phyloP scores from a whole-genome alignment of 176 grass and related monocot species.

The Aegilops longissima region DNA sequence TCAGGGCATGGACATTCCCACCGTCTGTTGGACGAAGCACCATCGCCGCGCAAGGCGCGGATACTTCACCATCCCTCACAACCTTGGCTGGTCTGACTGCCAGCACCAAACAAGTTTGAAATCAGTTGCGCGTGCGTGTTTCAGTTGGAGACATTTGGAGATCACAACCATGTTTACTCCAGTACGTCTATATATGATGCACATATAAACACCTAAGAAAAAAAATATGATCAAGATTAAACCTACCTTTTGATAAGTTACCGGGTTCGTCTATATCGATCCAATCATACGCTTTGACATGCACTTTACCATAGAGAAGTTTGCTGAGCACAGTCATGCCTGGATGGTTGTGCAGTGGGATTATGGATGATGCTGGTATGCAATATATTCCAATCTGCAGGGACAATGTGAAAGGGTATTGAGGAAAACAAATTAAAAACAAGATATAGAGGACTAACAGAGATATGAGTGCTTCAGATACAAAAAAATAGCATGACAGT shows the following conservation, averaged over 20 bases:
- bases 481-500: background rate
- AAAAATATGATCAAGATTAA: background rate
- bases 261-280: conserved; percentile 27
- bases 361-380: conserved; percentile 74
- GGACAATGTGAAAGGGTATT: background rate
- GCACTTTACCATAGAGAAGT: conserved; percentile 60
- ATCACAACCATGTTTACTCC: background rate
- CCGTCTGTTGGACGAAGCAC: conserved; percentile 41
- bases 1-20: conserved; percentile 56
- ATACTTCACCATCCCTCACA: conserved; percentile 52
- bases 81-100: conserved; percentile 56
- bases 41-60: conserved; percentile 44
- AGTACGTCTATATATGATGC: background rate
- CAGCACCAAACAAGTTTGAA: conserved; percentile 1
- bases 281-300: conserved; percentile 75
- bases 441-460: background rate
- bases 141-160: background rate
- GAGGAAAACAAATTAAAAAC: background rate
- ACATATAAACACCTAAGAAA: background rate
- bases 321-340: conserved; percentile 78
- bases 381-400: conserved; percentile 83
- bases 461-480: background rate
- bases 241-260: conserved; percentile 43
- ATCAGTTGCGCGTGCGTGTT: background rate
- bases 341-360: conserved; percentile 81